Evolutionary conservation across 2,329 filamentous ascomycete genomes (phyloP), one percentile per base, ranked within the genome.

Genomic region (Tricladium varicosporioides): DNA sequence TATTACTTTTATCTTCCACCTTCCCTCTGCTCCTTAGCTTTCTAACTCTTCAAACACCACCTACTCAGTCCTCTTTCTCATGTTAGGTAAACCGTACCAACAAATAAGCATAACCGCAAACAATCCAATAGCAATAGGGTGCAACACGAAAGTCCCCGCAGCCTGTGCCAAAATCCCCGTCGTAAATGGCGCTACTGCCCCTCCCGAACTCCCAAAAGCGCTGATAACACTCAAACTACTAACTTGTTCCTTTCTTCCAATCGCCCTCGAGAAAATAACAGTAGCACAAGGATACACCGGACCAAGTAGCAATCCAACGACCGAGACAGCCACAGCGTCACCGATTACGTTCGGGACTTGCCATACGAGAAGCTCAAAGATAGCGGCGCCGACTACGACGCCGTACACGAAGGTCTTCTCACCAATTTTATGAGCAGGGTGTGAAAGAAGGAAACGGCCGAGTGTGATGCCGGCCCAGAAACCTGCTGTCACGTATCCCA

Each of bases 331-430:
- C 1, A 89, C 85, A 15, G 86, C 84, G 62, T 88, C 80, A 13
- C 85, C 85, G 32, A 89, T 75, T n/a, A 92, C 75, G 68, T 91
- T 90, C 1, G 89, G 89, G 22, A 92, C 80, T 32, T 84, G 75
- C 91, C 91, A 94, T 9, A 90, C 86, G 22, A 94, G 76, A n/a
- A 92, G 71, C 72, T 94, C 83, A 61, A 93, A 89, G 0, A 80
- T 74, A 2, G 84, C 76, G 0, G 87, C 82, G 2, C 86, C 86
- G 5, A 77, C 65, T 0, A 84, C 80, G 40, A 91, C 78, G 2
- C 75, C 72, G 63, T 87, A 82, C 1, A 93, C 88, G 60, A 87
- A 88, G 5, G 71, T 70, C 68, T 84, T 87, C 75, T 93, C 89
- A 51, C 90, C 90, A 13, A 92, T 71, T 36, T 77, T 79, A 53